Base-by-base conservation (phyloP, 2,329 filamentous ascomycete species). In the Cyanodermella asteris region DNA sequence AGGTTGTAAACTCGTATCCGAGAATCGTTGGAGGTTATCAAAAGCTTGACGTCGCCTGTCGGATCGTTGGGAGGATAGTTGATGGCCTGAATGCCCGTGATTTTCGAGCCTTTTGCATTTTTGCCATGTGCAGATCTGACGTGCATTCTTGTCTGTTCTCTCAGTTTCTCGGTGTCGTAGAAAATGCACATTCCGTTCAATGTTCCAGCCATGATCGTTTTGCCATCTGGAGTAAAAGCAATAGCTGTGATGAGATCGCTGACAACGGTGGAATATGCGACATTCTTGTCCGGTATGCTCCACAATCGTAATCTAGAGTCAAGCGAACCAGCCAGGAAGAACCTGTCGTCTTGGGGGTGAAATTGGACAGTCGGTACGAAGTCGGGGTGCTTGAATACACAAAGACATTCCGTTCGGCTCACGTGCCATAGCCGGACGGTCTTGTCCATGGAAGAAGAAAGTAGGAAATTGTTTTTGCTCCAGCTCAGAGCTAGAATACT, bases 381-480 rank as follows among this genome's bases (percentile, higher is more conserved):
- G 44, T 97, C 87, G 38, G 72, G 78, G 47, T 94, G 87, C 39
- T 82, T 78, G 52, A 94, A 97, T 2, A 75, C 81, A 47, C 81
- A 91, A 1, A 97, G 57, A 39, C 81, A 93, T 40, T 94, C 82
- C 4, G 61, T 49, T 26, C 84, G 63, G 42, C 67, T 84, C 33
- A 87, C 61, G 47, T 97, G 87, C 84, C 87, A 97, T 23, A 97
- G 49, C 9, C 80, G 66, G 8, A 97, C 87, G 0, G 82, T 91
- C 54, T 93, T 93, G 45, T 97, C 87, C 81, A 94, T 93, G 0
- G 82, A 91, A 0, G 82, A 90, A 4, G 84, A 93, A 10, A 97
- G 58, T 15, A 97, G 50, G 38, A 97, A 97, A 45, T 91, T 91
- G 49, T 97, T 97, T 59, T 94, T 97, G 54, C 84, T 94, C 87